Conservation (phyloP, 148 eudicot genomes). For the Agrostemma githago region DNA sequence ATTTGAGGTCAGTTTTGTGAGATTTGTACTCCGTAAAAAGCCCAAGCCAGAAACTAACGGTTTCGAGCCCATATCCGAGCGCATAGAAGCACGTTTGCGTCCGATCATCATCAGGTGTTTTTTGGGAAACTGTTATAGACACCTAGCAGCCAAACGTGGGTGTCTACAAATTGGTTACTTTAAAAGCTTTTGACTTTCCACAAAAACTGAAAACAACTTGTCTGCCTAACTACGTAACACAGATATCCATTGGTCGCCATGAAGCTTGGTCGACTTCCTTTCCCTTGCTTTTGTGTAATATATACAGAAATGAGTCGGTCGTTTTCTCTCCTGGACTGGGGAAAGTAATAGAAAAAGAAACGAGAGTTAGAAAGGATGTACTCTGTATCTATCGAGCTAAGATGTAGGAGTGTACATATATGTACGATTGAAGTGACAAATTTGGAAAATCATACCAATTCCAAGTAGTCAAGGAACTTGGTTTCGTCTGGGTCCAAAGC, state of each 20-base stretch:
- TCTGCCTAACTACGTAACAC: neutral
- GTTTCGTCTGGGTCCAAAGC: slow-evolving; percentile 96
- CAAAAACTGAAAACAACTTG: neutral
- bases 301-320: slow-evolving; percentile 63
- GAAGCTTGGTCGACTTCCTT: neutral
- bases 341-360: slow-evolving; percentile 1
- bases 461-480: slow-evolving; percentile 77
- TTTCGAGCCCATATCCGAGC: too few relatives aligned
- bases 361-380: neutral
- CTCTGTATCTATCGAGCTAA: too few relatives aligned
- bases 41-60: too few relatives aligned
- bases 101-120: too few relatives aligned
- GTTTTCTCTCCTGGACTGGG: slow-evolving; percentile 72
- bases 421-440: too few relatives aligned
- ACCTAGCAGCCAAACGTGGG: too few relatives aligned
- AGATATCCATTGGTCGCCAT: neutral
- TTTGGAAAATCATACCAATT: slow-evolving; percentile 43
- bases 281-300: neutral
- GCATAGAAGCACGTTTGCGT: too few relatives aligned
- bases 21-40: too few relatives aligned
- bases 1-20: too few relatives aligned
- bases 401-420: too few relatives aligned
- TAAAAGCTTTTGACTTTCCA: neutral
- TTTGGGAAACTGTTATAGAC: too few relatives aligned
- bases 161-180: neutral